phyloP scores from a whole-genome alignment of 495 filamentous ascomycete genomes.

The Daldinia decipiens region DNA sequence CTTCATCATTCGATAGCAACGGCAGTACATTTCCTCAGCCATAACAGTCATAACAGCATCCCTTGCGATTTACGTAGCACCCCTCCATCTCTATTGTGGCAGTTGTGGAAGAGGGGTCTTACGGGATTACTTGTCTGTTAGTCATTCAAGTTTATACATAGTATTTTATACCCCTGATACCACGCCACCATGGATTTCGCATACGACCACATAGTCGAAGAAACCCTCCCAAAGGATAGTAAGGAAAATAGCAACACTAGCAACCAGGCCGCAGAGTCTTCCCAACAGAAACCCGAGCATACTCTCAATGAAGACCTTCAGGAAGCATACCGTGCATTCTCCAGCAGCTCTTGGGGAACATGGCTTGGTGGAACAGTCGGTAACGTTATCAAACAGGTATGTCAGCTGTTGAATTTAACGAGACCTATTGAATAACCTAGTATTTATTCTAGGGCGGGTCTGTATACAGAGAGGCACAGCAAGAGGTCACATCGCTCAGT shows the following conservation, averaged over 20 bases:
- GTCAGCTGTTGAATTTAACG: slow-evolving; percentile 8
- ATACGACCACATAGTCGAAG: slow-evolving; percentile 96
- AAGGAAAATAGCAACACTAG: slow-evolving; percentile 55
- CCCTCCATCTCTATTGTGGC: slow-evolving; percentile 26
- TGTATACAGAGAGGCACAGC: slow-evolving; percentile 82
- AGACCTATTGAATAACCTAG: slow-evolving; percentile 17
- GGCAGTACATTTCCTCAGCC: slow-evolving; percentile 10
- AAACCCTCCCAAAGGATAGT: slow-evolving; percentile 71
- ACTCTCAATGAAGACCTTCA: slow-evolving; percentile 89
- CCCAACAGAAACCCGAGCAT: slow-evolving; percentile 58
- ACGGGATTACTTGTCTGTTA: slow-evolving; percentile 8
- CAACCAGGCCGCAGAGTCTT: slow-evolving; percentile 40
- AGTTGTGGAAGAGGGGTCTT: slow-evolving; percentile 32
- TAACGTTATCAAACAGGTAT: slow-evolving; percentile 86
- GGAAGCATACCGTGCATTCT: slow-evolving; percentile 94
- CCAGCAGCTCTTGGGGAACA: slow-evolving; percentile 88
- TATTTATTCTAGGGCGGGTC: slow-evolving; percentile 71
- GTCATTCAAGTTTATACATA: background rate
- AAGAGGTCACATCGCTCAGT: slow-evolving; percentile 81
- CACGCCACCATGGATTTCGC: slow-evolving; percentile 83
- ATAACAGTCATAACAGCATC: background rate
- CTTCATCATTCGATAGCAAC: slow-evolving; percentile 21
- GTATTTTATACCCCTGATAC: slow-evolving; percentile 41
- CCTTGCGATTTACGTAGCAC: slow-evolving; percentile 28
- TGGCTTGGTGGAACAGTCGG: slow-evolving; percentile 88